Conservation (phyloP, 345 rosid species). For the Gossypium rotundifolium region DNA sequence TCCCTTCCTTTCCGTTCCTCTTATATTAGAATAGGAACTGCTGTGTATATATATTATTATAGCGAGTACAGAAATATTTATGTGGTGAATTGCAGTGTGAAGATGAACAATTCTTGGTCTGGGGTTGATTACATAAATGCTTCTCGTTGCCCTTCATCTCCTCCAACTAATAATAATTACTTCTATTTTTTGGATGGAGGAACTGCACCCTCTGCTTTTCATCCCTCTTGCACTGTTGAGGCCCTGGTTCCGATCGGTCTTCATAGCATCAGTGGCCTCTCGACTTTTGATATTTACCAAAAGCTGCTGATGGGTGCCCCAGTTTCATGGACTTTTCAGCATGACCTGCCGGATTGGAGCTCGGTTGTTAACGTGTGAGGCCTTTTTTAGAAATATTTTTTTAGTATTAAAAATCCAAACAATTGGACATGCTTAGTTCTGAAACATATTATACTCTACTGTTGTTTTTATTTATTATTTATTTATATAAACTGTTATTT, state of each 20-base stretch:
- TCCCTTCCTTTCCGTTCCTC: not conserved
- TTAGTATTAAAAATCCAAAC: too few relatives aligned
- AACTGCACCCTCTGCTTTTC: not conserved
- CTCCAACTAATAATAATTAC: not conserved
- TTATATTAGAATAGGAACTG: too few relatives aligned
- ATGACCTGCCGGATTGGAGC: not conserved
- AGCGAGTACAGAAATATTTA: too few relatives aligned
- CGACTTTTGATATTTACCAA: not conserved
- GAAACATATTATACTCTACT: too few relatives aligned
- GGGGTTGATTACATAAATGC: not conserved
- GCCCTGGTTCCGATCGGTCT: not conserved
- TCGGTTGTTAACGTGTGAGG: not conserved
- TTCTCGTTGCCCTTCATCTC: not conserved
- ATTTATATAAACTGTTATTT: too few relatives aligned
- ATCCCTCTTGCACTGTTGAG: not conserved
- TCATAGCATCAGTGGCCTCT: not conserved
- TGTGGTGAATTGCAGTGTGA: not conserved
- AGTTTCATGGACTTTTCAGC: not conserved
- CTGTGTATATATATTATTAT: too few relatives aligned
- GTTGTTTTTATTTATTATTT: too few relatives aligned
- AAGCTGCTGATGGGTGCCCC: not conserved
- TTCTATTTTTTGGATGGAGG: not conserved
- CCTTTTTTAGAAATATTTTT: too few relatives aligned
- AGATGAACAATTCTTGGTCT: not conserved
- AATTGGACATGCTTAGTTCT: too few relatives aligned